Base-by-base conservation (phyloP, 805 yeast species). In the Martiniozyma abietophila region DNA sequence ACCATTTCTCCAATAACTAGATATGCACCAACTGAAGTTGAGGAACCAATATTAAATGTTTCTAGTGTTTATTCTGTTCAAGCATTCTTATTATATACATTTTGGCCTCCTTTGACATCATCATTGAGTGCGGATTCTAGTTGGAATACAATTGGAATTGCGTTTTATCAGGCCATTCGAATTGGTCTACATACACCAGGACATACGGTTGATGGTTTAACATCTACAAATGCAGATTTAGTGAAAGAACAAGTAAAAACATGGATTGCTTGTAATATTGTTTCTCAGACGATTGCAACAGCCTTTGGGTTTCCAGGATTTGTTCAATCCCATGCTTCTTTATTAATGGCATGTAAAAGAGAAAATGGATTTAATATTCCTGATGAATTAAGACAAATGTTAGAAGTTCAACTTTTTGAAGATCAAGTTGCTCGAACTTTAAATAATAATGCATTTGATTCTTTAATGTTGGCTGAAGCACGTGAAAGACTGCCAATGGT, bases 101-200 rank as follows among this genome's bases (percentile, higher is more conserved):
- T 80, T 53, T 89, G 97, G 98, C 97, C 97, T 1, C 96, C 96
- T 3, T 68, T 88, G 25, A 84, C 96, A 0, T 85, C 97, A 1
- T 86, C 96, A 0, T 66, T 92, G 30, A 82, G 94, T 56, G 95
- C 97, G 0, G 97, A 92, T 52, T 80, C 95, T 6, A 80, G 95
- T 4, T 89, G 96, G 95, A 84, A 82, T 52, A 84, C 96, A 1
- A 79, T 85, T 16, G 97, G 96, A 0, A 77, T 84, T 29, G 97
- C 97, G 4, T 65, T 86, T 47, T 84, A 83, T 56, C 95, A 85
- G 51, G 97, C 96, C 0, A 80, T 88, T 22, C 63, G 96, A 35
- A 81, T 89, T 11, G 97, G 98, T 0, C 63, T 92, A 18, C 95
- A 92, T 50, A 70, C 86, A 16, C 92, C 86, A 0, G 89, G 83